Conservation (phyloP, 306 rosid genomes). For the Cucurbita maxima region DNA sequence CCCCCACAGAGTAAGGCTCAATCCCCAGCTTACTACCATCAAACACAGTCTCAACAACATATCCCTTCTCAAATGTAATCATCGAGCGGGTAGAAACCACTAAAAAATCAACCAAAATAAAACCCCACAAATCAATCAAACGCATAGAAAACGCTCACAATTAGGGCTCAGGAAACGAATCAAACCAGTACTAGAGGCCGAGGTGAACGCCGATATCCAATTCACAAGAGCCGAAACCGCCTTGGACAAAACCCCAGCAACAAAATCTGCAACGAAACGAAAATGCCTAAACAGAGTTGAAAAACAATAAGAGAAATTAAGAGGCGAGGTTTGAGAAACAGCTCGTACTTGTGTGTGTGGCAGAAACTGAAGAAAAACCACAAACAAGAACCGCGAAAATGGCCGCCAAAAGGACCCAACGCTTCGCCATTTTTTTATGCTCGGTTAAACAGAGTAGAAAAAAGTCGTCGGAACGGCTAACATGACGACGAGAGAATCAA, state of each 20-base stretch:
- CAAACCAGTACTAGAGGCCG: conserved; percentile 41
- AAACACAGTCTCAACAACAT: conserved; percentile 70
- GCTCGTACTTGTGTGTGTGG: conserved; percentile 60
- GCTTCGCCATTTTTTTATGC: conserved; percentile 29
- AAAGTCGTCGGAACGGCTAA: background rate
- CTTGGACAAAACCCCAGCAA: conserved; percentile 65
- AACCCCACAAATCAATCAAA: conserved; percentile 1
- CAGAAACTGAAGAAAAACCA: conserved; percentile 50
- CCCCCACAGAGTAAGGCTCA: conserved; percentile 66
- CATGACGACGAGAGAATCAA: background rate
- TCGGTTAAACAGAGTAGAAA: background rate
- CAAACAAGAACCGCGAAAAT: conserved; percentile 30
- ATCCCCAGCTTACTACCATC: conserved; percentile 90
- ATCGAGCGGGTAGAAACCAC: conserved; percentile 55
- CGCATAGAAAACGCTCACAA: background rate
- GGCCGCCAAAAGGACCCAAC: conserved; percentile 24
- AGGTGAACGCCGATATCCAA: conserved; percentile 61
- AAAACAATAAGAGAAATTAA: background rate
- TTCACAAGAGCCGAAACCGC: conserved; percentile 60
- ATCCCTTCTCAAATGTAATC: conserved; percentile 87
- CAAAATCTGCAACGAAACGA: conserved; percentile 39
- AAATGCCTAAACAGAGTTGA: conserved; percentile 5
- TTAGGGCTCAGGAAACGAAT: background rate
- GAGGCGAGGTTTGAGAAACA: background rate
- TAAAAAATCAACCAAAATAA: conserved; percentile 17